These are phyloP conservation scores for Colletotrichum endophyticum DNA, from an alignment of 2,329 filamentous ascomycete genomes.

Conservation along the genomic window DNA sequence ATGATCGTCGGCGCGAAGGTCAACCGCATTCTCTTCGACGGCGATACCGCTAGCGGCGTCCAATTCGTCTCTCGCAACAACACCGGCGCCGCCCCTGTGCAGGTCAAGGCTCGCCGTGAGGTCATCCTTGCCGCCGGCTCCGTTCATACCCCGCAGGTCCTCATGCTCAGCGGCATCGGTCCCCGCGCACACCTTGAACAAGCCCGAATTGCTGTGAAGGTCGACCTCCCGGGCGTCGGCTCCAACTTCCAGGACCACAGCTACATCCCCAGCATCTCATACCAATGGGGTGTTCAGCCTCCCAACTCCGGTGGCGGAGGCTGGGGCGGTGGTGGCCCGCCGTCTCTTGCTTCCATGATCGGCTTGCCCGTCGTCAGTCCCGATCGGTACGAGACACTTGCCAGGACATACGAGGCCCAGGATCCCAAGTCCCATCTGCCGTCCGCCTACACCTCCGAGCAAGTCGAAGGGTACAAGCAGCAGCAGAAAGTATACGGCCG, in stretches of 20 bases:
- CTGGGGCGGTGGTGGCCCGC: conserved; percentile 16
- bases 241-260: conserved; percentile 44
- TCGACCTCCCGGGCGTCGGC: conserved; percentile 50
- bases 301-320: conserved; percentile 4
- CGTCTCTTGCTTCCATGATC: conserved; percentile 25
- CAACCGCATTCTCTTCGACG: conserved; percentile 25
- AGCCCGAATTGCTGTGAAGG: conserved; percentile 39
- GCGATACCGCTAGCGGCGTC: conserved; percentile 30
- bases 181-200: conserved; percentile 35
- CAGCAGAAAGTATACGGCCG: conserved; percentile 35
- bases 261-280: conserved; percentile 26
- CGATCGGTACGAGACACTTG: conserved; percentile 22
- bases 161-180: conserved; percentile 51
- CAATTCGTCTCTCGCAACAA: conserved; percentile 27
- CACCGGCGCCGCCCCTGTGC: conserved; percentile 20
- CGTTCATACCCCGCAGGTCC: conserved; percentile 41
- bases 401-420: conserved; percentile 20
- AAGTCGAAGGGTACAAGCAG: conserved; percentile 39
- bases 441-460: conserved; percentile 22
- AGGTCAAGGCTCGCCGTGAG: conserved; percentile 34
- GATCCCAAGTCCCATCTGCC: conserved; percentile 25
- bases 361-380: conserved; percentile 26
- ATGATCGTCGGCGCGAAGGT: conserved; percentile 28
- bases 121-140: conserved; percentile 41
- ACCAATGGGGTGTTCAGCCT: conserved; percentile 15